These are phyloP conservation scores for Medicago lupulina DNA, from an alignment of 306 rosid genomes.

Conservation along the genomic window DNA sequence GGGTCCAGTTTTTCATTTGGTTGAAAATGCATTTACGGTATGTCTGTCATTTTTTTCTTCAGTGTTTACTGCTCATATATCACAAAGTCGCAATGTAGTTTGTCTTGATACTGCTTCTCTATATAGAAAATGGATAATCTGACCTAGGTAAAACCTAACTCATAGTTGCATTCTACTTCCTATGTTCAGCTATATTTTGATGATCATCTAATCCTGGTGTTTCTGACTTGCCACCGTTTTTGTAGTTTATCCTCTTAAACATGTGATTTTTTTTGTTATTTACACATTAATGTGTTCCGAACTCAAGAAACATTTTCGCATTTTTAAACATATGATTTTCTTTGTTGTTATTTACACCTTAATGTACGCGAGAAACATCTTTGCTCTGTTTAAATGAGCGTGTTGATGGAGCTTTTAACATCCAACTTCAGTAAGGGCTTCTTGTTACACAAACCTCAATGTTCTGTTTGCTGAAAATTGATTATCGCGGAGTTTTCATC, in stretches of 20 bases:
- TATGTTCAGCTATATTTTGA: conserved; percentile 4
- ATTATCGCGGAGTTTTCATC: conserved; percentile 29
- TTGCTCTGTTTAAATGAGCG: neutral
- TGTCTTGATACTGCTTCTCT: neutral
- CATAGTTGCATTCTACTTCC: conserved; percentile 1
- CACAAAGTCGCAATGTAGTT: neutral
- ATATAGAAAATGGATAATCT: conserved; percentile 22
- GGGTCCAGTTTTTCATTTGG: conserved; percentile 99
- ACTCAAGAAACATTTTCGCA: neutral
- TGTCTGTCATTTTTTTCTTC: conserved; percentile 43
- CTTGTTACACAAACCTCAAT: conserved; percentile 29
- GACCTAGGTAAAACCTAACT: conserved; percentile 20
- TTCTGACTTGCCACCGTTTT: conserved; percentile 24
- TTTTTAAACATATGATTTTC: no score
- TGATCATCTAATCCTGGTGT: conserved; percentile 1
- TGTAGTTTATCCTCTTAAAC: conserved; percentile 24
- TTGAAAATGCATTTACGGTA: conserved; percentile 98
- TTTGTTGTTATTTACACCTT: no score
- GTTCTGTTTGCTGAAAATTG: conserved; percentile 27
- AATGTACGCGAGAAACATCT: no score
- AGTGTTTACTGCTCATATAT: conserved; percentile 5
- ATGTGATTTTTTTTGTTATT: neutral
- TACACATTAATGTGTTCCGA: neutral
- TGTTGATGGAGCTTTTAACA: conserved; percentile 25
- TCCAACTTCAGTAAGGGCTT: conserved; percentile 1